Evolutionary conservation across 805 yeast species (phyloP).

Genomic region (Martiniozyma abietophila): DNA sequence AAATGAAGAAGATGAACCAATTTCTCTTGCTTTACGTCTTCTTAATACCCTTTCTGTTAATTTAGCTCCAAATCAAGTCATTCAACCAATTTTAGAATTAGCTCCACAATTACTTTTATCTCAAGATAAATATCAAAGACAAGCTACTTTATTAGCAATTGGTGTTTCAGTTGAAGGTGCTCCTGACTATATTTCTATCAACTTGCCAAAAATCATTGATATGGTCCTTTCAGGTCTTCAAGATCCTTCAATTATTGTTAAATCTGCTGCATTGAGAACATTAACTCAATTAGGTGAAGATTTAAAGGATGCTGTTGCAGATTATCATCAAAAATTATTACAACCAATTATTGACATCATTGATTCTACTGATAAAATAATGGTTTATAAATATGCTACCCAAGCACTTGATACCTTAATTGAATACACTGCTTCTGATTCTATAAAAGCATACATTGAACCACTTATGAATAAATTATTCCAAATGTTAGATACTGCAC

Average conservation of each 20-base stretch:
- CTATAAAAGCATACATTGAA: constrained; percentile 68
- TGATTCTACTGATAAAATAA: constrained; percentile 74
- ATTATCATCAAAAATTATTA: constrained; percentile 70
- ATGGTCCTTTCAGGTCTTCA: constrained; percentile 67
- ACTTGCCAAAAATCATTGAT: constrained; percentile 64
- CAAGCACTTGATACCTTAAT: constrained; percentile 84
- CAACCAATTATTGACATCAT: constrained; percentile 83
- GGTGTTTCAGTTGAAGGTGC: constrained; percentile 87
- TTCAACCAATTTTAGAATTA: constrained; percentile 65
- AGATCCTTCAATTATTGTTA: constrained; percentile 65
- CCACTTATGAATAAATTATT: constrained; percentile 86
- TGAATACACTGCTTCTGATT: constrained; percentile 85
- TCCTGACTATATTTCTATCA: constrained; percentile 80
- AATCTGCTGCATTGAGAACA: constrained; percentile 79
- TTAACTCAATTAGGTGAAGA: constrained; percentile 72
- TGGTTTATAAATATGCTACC: constrained; percentile 85
- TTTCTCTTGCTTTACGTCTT: constrained; percentile 69
- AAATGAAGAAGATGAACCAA: constrained; percentile 81
- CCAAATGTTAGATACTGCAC: constrained; percentile 69
- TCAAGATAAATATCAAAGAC: constrained; percentile 64
- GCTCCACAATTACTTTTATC: constrained; percentile 50
- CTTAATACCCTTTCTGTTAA: constrained; percentile 70
- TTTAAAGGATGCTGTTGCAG: constrained; percentile 77
- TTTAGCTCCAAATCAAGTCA: constrained; percentile 89
- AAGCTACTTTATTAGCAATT: constrained; percentile 77